Base-by-base conservation (phyloP, 202 grass and related monocot species). In the Musa balbisiana region DNA sequence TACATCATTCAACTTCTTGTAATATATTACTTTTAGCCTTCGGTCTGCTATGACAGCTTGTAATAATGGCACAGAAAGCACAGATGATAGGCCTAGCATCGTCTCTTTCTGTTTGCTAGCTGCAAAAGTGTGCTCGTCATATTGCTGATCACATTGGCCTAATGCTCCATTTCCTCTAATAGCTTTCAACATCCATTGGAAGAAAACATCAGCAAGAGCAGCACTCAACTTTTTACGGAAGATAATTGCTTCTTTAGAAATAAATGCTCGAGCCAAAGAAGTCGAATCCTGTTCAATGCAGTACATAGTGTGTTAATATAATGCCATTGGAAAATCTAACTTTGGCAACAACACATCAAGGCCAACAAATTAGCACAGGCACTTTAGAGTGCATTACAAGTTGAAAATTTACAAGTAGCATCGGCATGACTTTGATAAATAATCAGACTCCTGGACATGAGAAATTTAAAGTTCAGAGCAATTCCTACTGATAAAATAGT, bases 21-120 rank as follows among this genome's bases (percentile, higher is more conserved):
- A 80, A 64, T 86, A 81, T 86, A 98, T 86, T 15, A 98, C 53
- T 78, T 79, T 89, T 78, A 98, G 22, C 72, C 91, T 90, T 65
- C 84, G 84, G 79, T 98, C 94, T 75, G 26, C 76, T 11, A 83
- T 1, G 1, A 69, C 85, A 16, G 75, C 73, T 53, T 87, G 84
- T 25, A 87, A 53, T 14, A 56, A 75, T 75, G 78, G 21, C 60
- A 60, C 15, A 54, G 79, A 82, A 10, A 78, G 69, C 64, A 76
- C 59, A 70, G 79, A 75, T 73, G 80, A 68, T 55, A 67, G 50
- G 49, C 60, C 67, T 25, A 62, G 53, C 24, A 76, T 74, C 50
- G 11, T 85, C 49, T 55, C 71, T 1, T 68, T 59, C 52, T 53
- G 55, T 82, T 53, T 66, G 16, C 21, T 19, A 14, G 59, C 25